Evolutionary conservation across 2,329 filamentous ascomycete genomes (phyloP).

Genomic region (Fusarium sambucinum): DNA sequence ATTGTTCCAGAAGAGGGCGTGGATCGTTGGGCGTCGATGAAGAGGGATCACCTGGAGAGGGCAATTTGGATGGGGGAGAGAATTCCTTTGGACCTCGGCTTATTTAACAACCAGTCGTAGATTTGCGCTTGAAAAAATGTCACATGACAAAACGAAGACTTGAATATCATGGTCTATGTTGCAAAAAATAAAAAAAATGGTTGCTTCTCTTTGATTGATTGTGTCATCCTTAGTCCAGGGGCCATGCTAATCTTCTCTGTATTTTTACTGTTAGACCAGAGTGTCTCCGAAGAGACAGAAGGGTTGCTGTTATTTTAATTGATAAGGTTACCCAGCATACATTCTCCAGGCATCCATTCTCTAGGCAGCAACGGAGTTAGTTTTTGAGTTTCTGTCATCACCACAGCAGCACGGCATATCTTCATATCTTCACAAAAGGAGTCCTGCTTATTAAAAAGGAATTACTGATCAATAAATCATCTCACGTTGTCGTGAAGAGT

Average conservation of each 20-base stretch:
- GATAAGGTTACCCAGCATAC: fast-evolving
- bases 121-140: neutral
- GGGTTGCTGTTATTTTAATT: neutral
- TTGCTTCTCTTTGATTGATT: neutral
- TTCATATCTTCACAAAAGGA: no score
- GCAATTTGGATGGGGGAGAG: constrained; percentile 81
- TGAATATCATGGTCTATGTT: no score
- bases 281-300: neutral
- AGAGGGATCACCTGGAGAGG: constrained; percentile 72
- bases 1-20: constrained; percentile 64
- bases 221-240: neutral
- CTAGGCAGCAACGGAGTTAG: neutral
- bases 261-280: neutral
- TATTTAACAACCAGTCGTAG: constrained; percentile 25
- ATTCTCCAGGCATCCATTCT: neutral
- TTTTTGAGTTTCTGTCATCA: neutral
- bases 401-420: neutral
- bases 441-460: no score
- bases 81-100: constrained; percentile 65
- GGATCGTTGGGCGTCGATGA: constrained; percentile 49
- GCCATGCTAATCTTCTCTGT: neutral
- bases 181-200: neutral
- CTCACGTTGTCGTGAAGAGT: neutral
- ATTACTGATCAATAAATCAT: neutral
- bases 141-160: neutral